Conservation (phyloP, 495 filamentous ascomycete species). For the Aspergillus hancockii region DNA sequence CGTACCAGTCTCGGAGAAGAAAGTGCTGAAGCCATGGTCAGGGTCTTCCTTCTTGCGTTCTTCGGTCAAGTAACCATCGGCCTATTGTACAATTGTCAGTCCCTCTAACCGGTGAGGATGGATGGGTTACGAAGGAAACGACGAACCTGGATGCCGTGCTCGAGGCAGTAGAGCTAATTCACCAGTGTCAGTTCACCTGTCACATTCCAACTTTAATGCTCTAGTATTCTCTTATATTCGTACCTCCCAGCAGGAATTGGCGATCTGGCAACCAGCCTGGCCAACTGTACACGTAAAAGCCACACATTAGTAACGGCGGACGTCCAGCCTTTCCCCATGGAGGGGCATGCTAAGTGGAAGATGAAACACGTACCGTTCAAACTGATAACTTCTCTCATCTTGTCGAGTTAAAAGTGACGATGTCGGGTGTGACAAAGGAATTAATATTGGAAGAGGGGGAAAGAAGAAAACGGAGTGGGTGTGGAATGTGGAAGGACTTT, state of each 20-base stretch:
- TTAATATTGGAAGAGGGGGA: slow-evolving; percentile 21
- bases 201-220: not conserved
- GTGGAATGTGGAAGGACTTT: slow-evolving; percentile 12
- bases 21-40: slow-evolving; percentile 98
- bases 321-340: not conserved
- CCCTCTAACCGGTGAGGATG: not conserved
- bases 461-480: slow-evolving; percentile 15
- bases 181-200: slow-evolving; percentile 29
- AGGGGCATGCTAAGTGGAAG: slow-evolving; percentile 1
- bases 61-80: slow-evolving; percentile 97
- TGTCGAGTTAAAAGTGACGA: slow-evolving; percentile 42
- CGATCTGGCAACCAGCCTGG: slow-evolving; percentile 99
- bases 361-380: slow-evolving; percentile 81
- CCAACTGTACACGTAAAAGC: slow-evolving; percentile 66
- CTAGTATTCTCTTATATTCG: slow-evolving; percentile 8
- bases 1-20: slow-evolving; percentile 99
- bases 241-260: slow-evolving; percentile 99
- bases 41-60: slow-evolving; percentile 95
- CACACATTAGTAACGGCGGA: slow-evolving; percentile 24
- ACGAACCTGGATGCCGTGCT: slow-evolving; percentile 97
- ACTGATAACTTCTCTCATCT: slow-evolving; percentile 98
- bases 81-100: slow-evolving; percentile 51
- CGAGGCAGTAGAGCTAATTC: slow-evolving; percentile 93
- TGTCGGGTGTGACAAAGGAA: slow-evolving; percentile 16
- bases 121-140: not conserved